Conservation (phyloP, 805 yeast genomes). For the Suhomyces vadensis region DNA sequence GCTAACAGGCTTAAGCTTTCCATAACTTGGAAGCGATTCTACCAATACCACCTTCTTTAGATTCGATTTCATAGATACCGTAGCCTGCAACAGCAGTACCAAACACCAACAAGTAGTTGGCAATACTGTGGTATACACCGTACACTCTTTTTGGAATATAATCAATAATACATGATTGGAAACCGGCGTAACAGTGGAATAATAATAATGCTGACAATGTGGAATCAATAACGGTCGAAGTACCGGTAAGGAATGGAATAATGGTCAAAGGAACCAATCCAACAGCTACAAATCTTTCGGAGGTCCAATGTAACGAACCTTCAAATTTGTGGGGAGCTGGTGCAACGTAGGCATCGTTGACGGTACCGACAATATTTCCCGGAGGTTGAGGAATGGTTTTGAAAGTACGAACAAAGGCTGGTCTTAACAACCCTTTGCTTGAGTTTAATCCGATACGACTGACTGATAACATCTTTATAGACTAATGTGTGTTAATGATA, state of each 20-base stretch:
- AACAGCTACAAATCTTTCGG: constrained; percentile 61
- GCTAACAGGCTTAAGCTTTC: constrained; percentile 29
- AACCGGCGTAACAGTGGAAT: constrained; percentile 69
- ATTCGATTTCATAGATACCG: constrained; percentile 71
- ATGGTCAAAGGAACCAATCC: constrained; percentile 64
- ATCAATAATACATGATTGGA: constrained; percentile 75
- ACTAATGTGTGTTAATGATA: background rate
- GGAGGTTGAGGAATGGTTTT: constrained; percentile 59
- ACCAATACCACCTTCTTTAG: constrained; percentile 63
- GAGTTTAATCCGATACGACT: constrained; percentile 32
- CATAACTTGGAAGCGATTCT: constrained; percentile 45
- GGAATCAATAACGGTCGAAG: constrained; percentile 56
- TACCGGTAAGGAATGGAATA: constrained; percentile 60
- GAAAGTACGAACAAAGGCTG: constrained; percentile 13
- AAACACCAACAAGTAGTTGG: constrained; percentile 58
- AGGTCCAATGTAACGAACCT: constrained; percentile 76
- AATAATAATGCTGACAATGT: constrained; percentile 54
- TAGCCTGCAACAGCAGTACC: constrained; percentile 68
- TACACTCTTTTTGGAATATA: constrained; percentile 75
- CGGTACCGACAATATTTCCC: constrained; percentile 69
- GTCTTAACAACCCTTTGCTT: constrained; percentile 9
- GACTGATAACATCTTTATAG: constrained; percentile 24
- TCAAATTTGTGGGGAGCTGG: constrained; percentile 57
- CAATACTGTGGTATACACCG: constrained; percentile 61
- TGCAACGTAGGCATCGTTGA: constrained; percentile 67